Base-by-base conservation (phyloP, 495 filamentous ascomycete genomes). In the Cladorrhinum samala region DNA sequence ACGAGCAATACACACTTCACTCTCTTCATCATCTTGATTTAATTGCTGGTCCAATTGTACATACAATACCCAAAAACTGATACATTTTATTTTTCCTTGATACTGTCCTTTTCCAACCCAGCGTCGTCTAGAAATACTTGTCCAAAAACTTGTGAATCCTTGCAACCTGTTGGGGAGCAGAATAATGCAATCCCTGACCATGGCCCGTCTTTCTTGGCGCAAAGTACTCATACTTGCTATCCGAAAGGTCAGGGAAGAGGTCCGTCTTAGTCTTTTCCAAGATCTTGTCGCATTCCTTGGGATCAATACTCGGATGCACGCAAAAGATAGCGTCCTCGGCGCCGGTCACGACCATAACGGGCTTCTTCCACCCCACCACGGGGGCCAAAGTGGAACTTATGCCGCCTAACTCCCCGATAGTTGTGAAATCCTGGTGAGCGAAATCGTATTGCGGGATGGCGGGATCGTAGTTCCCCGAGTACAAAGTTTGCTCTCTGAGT, bases 91-190 rank as follows among this genome's bases (percentile, higher is more conserved):
- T n/a, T n/a, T n/a, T n/a, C n/a, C n/a, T n/a, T n/a, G n/a, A n/a
- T n/a, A n/a, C n/a, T n/a, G n/a, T n/a, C n/a, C n/a, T n/a, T n/a
- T n/a, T n/a, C n/a, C n/a, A n/a, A n/a, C n/a, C n/a, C n/a, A n/a
- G n/a, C n/a, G n/a, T n/a, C n/a, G n/a, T 44, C 42, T 45, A 45
- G 23, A 45, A 45, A 23, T 45, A 23, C 19, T 45, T 23, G n/a
- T 45, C 13, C 42, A 45, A 45, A 23, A 45, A 45, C 42, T 7
- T 19, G 17, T 45, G 42, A 45, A 23, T 23, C 42, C 42, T 45
- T 14, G 23, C 19, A 4, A 23, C 23, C 42, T 45, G n/a, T n/a
- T n/a, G 16, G 5, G 1, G 18, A 14, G 42, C 42, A 9, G 42
- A 20, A 20, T 24, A 13, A 24, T 45, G 42, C 7, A 45, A 14